Evolutionary conservation across 805 yeast genomes (phyloP), one percentile per base, ranked within the genome.

Genomic region (Sporopachydermia quercuum): DNA sequence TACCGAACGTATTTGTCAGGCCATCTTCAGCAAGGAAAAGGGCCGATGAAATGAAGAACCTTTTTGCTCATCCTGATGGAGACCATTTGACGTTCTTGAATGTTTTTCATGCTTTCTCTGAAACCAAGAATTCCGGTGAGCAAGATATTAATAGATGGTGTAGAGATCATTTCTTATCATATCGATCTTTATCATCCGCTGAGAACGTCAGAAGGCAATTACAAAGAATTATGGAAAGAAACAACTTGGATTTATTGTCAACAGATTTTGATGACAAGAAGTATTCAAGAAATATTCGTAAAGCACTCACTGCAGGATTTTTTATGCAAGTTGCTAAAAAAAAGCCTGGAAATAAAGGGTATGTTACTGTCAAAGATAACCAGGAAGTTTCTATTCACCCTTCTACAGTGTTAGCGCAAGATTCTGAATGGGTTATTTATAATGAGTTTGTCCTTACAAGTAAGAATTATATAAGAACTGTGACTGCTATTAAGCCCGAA

Each of bases 271-370:
- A 73, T 18, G 78, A 76, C 51, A 73, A 71, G 39, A 54, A 56
- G 35, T 86, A 83, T 61, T 78, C 77, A 58, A 76, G 71, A 49
- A 80, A 84, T 51, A 77, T 91, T 47, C 70, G 94, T 42, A 82
- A 80, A 57, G 95, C 97, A 0, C 61, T 91, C 43, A 70, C 84
- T 3, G 72, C 84, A n/a, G 98, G 98, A 2, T 87, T 86, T 58
- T 91, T 91, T 66, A 87, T 91, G 97, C 98, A 91, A 64, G 94
- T 83, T 41, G 97, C 96, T 23, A 91, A 87, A 63, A 84, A 83
- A 65, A 76, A 74, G 63, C 72, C 81, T n/a, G 77, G 84, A 33
- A 69, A 73, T 35, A 80, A 78, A 51, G 87, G 83, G n/a, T 89
- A 80, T 57, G 70, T 82, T 49, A 91, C 98, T 0, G 81, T 87